Conservation (phyloP, 495 filamentous ascomycete species). For the Rhypophila decipiens region DNA sequence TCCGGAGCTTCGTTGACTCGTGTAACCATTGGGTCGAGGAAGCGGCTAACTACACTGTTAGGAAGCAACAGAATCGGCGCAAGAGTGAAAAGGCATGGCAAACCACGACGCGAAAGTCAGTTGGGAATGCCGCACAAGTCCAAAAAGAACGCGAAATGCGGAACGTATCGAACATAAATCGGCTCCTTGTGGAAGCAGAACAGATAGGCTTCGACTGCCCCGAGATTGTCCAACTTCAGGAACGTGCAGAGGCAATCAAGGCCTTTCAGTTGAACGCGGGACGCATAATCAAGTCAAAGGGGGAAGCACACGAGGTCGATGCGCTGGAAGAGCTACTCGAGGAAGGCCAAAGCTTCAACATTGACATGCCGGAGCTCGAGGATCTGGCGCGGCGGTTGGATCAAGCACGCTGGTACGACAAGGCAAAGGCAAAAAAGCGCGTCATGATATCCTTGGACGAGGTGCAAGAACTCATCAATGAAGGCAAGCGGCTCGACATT, state of each 20-base stretch:
- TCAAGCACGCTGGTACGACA: conserved; percentile 84
- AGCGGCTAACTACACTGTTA: conserved; percentile 91
- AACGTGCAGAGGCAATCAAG: conserved; percentile 81
- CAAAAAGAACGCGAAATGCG: conserved; percentile 87
- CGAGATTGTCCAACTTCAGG: conserved; percentile 80
- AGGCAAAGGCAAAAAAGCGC: conserved; percentile 56
- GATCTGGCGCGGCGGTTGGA: conserved; percentile 71
- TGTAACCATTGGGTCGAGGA: conserved; percentile 99
- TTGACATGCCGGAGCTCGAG: conserved; percentile 92
- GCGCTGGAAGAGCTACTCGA: conserved; percentile 89
- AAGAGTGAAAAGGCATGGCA: conserved; percentile 95
- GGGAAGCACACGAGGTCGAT: conserved; percentile 51
- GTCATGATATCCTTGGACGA: conserved; percentile 65
- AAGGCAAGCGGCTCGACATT: conserved; percentile 69
- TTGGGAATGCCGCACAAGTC: conserved; percentile 59
- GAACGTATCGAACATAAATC: conserved; percentile 82
- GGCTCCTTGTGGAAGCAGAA: conserved; percentile 77
- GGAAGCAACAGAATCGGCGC: conserved; percentile 96
- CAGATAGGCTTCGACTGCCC: conserved; percentile 89
- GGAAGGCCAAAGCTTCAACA: conserved; percentile 78
- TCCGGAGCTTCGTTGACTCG: conserved; percentile 84
- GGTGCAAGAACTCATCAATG: conserved; percentile 68
- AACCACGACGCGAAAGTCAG: conserved; percentile 55
- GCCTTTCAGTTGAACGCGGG: conserved; percentile 78
- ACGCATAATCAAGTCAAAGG: conserved; percentile 54